Evolutionary conservation across 805 yeast genomes (phyloP), one percentile per base, ranked within the genome.

Genomic region (Suhomyces sp.): DNA sequence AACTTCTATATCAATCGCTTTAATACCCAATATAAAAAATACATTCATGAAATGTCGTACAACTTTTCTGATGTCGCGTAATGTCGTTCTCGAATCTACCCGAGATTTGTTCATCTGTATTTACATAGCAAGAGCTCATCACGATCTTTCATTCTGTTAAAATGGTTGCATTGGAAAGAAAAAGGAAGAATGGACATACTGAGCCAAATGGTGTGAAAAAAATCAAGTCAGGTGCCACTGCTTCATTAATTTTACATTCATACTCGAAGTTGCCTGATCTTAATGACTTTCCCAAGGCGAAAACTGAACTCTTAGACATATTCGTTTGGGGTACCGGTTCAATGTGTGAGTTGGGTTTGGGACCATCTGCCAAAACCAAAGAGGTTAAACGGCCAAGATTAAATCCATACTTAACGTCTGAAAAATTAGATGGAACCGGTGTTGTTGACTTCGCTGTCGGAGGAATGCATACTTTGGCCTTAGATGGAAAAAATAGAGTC

Each of bases 331-430:
- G 99, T 40, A 82, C 96, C 1, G 99, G 99, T 1, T 85, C 96
- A 0, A 93, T 94, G 94, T 91, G 97, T 75, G 99, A 94, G 67
- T 77, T 94, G 25, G 99, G 99, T 1, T 76, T 94, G n/a, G 99
- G 99, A 1, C 98, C 98, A 8, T 81, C 77, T n/a, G 89, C 96
- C 2, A 86, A 80, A 58, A 93, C 90, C 35, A 90, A 91, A 54
- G 97, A 92, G 67, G 97, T 94, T 19, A 94, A 94, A 64, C 83
- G 99, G 65, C 99, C 99, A 15, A 81, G 99, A 58, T 75, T 93
- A 65, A 94, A 92, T 61, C 91, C 97, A 2, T 83, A 76, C 53
- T 75, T 94, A 55, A 75, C 82, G 2, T 70, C 71, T 20, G 87
- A 86, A 25, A 62, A 58, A 22, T 53, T 71, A 20, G 66, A 60